Evolutionary conservation across 2,329 filamentous ascomycete species (phyloP).

Genomic region (Tympanopsis confertula): DNA sequence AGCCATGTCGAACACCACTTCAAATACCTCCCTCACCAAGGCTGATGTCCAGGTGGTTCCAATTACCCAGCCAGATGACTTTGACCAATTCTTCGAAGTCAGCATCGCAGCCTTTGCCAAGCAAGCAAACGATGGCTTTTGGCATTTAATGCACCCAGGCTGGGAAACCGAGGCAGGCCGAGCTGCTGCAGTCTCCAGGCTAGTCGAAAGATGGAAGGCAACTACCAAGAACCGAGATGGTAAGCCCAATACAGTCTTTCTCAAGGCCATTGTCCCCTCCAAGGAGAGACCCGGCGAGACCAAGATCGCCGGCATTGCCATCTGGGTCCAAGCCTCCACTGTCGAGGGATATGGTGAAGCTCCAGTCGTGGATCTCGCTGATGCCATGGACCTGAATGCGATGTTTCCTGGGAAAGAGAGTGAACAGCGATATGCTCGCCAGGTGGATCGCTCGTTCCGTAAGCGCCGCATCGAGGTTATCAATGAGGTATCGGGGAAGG

Average conservation of each 20-base stretch:
- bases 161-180: conserved; percentile 39
- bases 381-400: conserved; percentile 16
- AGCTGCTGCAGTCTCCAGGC: conserved; percentile 17
- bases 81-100: conserved; percentile 14
- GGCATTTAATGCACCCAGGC: conserved; percentile 36
- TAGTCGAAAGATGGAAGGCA: conserved; percentile 27
- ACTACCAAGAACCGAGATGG: conserved; percentile 27
- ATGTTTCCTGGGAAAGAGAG: conserved; percentile 28
- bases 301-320: conserved; percentile 35
- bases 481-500: conserved; percentile 16
- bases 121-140: conserved; percentile 37
- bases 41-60: too few species aligned
- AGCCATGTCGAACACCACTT: too few species aligned
- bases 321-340: conserved; percentile 40
- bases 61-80: conserved; percentile 9
- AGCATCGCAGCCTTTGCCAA: conserved; percentile 31
- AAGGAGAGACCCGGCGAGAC: conserved; percentile 12
- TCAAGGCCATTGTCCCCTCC: conserved; percentile 36
- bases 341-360: conserved; percentile 33
- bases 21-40: too few species aligned
- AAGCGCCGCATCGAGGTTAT: conserved; percentile 27
- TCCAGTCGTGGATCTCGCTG: conserved; percentile 18
- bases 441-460: conserved; percentile 30
- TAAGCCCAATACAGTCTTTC: conserved; percentile 34
- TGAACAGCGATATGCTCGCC: conserved; percentile 31